phyloP scores from a whole-genome alignment of 2,329 filamentous ascomycete genomes.

The Bipolaris gigantea region DNA sequence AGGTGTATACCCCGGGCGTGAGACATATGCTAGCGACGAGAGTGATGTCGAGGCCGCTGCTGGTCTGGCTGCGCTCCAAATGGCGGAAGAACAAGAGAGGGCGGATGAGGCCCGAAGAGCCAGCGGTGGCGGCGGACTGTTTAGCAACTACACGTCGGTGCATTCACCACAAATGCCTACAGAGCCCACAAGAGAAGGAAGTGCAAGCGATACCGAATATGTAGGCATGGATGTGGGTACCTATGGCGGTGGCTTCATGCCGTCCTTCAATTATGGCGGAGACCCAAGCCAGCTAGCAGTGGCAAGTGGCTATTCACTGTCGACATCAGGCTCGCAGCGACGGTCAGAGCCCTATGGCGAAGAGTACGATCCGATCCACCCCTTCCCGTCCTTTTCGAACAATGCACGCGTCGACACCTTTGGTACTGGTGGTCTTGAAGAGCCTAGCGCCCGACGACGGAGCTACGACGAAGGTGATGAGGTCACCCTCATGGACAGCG shows the following conservation, averaged over 20 bases:
- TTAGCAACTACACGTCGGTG: conserved; percentile 51
- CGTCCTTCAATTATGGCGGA: conserved; percentile 63
- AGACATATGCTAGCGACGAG: conserved; percentile 60
- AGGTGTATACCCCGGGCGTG: conserved; percentile 40
- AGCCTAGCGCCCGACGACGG: conserved; percentile 70
- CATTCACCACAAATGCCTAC: conserved; percentile 48
- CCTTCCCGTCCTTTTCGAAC: conserved; percentile 58
- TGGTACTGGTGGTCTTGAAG: conserved; percentile 84
- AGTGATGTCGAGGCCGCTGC: conserved; percentile 87
- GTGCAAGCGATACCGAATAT: conserved; percentile 68
- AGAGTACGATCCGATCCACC: conserved; percentile 55
- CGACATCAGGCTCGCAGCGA: conserved; percentile 51
- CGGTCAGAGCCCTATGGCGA: conserved; percentile 49
- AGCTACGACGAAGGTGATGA: conserved; percentile 96
- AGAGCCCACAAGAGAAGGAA: conserved; percentile 23
- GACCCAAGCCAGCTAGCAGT: conserved; percentile 49
- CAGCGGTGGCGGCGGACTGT: conserved; percentile 59
- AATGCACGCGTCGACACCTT: conserved; percentile 80
- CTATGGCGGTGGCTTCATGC: conserved; percentile 72
- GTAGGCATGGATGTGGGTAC: conserved; percentile 71
- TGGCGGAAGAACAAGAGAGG: conserved; percentile 78
- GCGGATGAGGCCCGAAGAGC: conserved; percentile 60
- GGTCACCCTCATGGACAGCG: conserved; percentile 49
- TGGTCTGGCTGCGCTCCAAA: conserved; percentile 78
- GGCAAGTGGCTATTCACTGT: conserved; percentile 44